Conservation (phyloP, 768 basidiomycete species). For the Epithele typhae region DNA sequence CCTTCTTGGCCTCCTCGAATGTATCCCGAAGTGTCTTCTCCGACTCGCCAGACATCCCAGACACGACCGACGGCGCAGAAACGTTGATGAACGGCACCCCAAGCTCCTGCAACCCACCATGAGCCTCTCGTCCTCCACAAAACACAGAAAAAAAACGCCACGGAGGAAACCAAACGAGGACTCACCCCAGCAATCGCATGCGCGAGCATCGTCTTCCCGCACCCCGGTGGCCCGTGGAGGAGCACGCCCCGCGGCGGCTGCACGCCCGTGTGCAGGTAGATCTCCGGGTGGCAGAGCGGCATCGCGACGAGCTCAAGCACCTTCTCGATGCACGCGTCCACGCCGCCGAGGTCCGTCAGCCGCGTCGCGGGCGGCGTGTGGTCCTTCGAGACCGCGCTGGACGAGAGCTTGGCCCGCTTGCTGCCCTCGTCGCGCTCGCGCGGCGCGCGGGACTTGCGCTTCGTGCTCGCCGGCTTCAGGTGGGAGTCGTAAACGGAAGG, state of each 20-base stretch:
- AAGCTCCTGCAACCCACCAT: constrained; percentile 58
- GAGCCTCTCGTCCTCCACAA: too few relatives aligned
- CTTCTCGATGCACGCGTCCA: constrained; percentile 83
- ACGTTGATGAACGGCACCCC: constrained; percentile 90
- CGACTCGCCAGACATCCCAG: constrained; percentile 97
- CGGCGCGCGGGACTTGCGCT: constrained; percentile 60
- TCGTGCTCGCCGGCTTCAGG: constrained; percentile 27
- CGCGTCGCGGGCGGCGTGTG: constrained; percentile 70
- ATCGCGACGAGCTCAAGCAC: constrained; percentile 95
- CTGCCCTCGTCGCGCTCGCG: constrained; percentile 48
- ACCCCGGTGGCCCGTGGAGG: constrained; percentile 93
- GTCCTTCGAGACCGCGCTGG: constrained; percentile 47
- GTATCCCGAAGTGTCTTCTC: constrained; percentile 95
- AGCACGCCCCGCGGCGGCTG: constrained; percentile 90
- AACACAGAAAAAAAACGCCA: too few relatives aligned
- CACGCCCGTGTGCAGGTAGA: constrained; percentile 91
- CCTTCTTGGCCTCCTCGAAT: constrained; percentile 95
- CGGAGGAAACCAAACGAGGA: constrained; percentile 9
- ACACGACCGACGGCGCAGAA: constrained; percentile 93
- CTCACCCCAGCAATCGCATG: constrained; percentile 93
- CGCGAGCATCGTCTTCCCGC: constrained; percentile 93
- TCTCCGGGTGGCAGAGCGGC: constrained; percentile 92
- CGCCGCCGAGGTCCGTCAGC: constrained; percentile 83
- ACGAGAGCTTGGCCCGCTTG: constrained; percentile 53
- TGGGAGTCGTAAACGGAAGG: too few relatives aligned